Base-by-base conservation (phyloP, 1,284 basidiomycete species). In the Heterobasidion irregulare region DNA sequence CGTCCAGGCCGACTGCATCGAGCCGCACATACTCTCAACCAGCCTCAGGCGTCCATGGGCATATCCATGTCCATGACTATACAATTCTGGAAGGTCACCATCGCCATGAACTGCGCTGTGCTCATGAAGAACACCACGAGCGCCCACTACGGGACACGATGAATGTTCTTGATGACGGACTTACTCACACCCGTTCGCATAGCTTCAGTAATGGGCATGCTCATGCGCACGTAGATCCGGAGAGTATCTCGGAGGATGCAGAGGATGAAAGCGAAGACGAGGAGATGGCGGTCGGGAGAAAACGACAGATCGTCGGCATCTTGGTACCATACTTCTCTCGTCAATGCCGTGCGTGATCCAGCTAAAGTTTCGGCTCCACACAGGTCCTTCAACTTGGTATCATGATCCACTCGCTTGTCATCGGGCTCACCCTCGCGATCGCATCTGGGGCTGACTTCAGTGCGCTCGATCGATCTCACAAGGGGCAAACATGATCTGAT, bases 321-420 rank as follows among this genome's bases (percentile, higher is more conserved):
- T 67, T 87, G 46, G 84, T 85, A 57, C 61, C 77, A 63, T 6
- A 45, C 51, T 8, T 19, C 47, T 6, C 9, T 2, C 15, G 26
- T 49, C 18, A 19, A 10, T 53, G 45, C 9, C 2, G 51, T 8
- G 2, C 32, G 43, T 57, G 8, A 15, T 16, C 16, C 38, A 49
- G 44, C 16, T 41, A 12, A 26, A 19, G 18, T 32, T 8, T 51
- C 49, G 48, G 35, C 32, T 32, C 47, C 58, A 38, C 16, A 15
- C 35, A 88, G 85, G 81, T 89, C 34, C 70, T 89, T 9, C 85
- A 89, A 78, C 63, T 86, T 1, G 87, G 86, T 34, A 89, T 90
- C 59, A 87, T 89, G 84, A 78, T 89, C n/a, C 88, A 89, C 60
- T 89, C 86, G 0, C 68, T 87, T n/a, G 83, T 89, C 18, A 86